Evolutionary conservation across 179 eudicot species (phyloP).

Genomic region (Spinacia oleracea): DNA sequence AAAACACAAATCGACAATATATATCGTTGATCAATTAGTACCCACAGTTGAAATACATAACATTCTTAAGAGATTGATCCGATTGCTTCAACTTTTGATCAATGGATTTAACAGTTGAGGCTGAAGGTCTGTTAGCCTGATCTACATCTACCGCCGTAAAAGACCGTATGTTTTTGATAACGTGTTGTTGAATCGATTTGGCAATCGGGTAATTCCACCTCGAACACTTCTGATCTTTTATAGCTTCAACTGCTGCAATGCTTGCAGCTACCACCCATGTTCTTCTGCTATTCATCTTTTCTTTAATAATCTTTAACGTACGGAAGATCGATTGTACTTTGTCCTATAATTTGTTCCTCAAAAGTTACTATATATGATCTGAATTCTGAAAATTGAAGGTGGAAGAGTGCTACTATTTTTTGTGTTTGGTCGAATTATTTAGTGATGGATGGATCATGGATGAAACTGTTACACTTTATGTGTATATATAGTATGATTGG

Average conservation of each 20-base stretch:
- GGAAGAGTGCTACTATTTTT: too few species aligned
- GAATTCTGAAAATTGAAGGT: too few species aligned
- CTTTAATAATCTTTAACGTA: too few species aligned
- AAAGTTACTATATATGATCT: too few species aligned
- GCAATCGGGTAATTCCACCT: conserved; percentile 21
- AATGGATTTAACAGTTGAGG: not conserved
- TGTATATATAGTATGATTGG: too few species aligned
- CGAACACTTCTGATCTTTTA: conserved; percentile 21
- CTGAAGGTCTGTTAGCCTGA: not conserved
- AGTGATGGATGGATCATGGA: too few species aligned
- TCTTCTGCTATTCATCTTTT: not conserved
- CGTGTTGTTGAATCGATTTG: conserved; percentile 9
- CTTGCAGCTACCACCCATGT: conserved; percentile 15
- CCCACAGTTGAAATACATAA: conserved; percentile 24
- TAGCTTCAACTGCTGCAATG: conserved; percentile 19
- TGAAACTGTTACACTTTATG: too few species aligned
- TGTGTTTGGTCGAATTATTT: too few species aligned
- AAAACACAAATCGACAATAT: too few species aligned
- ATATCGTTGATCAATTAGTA: conserved; percentile 4
- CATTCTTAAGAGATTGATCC: conserved; percentile 26
- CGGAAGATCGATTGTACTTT: not conserved
- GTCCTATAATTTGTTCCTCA: too few species aligned
- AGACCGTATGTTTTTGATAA: not conserved
- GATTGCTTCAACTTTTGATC: conserved; percentile 9
- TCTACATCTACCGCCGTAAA: conserved; percentile 6